phyloP scores from a whole-genome alignment of 108 stramenopile genomes.

The Craspedostauros australis region DNA sequence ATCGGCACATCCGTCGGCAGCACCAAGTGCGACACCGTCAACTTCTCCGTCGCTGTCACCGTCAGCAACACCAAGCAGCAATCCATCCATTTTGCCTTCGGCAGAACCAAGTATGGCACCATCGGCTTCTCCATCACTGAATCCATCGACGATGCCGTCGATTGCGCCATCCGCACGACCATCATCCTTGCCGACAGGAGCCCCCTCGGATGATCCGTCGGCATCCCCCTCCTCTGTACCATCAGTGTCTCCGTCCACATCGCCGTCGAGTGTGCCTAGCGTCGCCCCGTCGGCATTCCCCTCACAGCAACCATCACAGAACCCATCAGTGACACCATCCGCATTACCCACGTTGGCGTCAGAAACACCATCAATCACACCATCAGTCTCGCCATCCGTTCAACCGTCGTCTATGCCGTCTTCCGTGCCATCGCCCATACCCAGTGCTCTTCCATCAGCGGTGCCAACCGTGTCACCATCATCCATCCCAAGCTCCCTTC shows the following conservation, averaged over 20 bases:
- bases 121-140: background rate
- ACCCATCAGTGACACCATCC: constrained; percentile 7
- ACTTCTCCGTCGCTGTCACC: too few relatives aligned
- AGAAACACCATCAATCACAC: background rate
- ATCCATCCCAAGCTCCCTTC: constrained; percentile 1
- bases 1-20: too few relatives aligned
- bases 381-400: constrained; percentile 2
- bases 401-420: background rate
- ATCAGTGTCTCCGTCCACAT: background rate
- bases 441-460: constrained; percentile 5
- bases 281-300: constrained; percentile 16
- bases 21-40: too few relatives aligned
- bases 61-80: too few relatives aligned
- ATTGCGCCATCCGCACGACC: background rate
- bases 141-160: too few relatives aligned
- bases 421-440: background rate
- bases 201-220: too few relatives aligned
- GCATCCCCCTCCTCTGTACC: background rate
- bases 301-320: constrained; percentile 1
- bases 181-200: background rate
- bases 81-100: too few relatives aligned
- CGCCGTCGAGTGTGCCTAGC: background rate
- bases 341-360: background rate
- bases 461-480: constrained; percentile 2
- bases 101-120: background rate